Evolutionary conservation across 176 grass and related monocot genomes (phyloP), one percentile per base, ranked within the genome.

Genomic region (Luzula sylvatica): DNA sequence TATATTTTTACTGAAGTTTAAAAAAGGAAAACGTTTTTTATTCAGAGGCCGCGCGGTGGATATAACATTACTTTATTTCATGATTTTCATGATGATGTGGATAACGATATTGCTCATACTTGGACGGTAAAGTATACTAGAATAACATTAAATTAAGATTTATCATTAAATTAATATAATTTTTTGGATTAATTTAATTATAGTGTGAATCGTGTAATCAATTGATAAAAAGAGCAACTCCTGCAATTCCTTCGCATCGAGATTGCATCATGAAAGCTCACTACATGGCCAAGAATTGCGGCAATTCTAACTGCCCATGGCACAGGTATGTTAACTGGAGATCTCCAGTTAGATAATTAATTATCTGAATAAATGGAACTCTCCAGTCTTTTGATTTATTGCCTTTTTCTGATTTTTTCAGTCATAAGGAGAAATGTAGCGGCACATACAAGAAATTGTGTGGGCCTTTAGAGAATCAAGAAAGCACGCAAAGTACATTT

Each of bases 41-140:
- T 72, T 40, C 54, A 94, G 87, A 87, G 72, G 63, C 82, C 82
- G 12, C 14, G 15, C 45, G 14, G 19, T 66, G 87, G 87, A 14
- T 94, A 94, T 25, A 65, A 58, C 69, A 82, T 94, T 50, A 87
- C 75, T 5, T 55, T 75, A 23, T 46, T 64, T 2, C 87, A 94
- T 83, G 78, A 74, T 63, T 83, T 87, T 46, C 53, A 21, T 50
- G 48, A 46, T 2, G 78, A 83, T 35, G 62, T 68, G 22, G 52
- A 39, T 50, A 58, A 26, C 46, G 42, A 80, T n/a, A 65, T 45
- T 27, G 32, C 70, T 60, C 3, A 57, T 42, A 45, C 52, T 7
- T 83, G 79, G 83, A 53, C 67, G 72, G 88, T 94, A 35, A 35
- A 35, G 9, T 7, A 7, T 35, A 35, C 9, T 55, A 50, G 46